These are phyloP conservation scores for Lichtheimia ramosa DNA, from an alignment of 371 early-diverging fungal species.

Conservation along the genomic window DNA sequence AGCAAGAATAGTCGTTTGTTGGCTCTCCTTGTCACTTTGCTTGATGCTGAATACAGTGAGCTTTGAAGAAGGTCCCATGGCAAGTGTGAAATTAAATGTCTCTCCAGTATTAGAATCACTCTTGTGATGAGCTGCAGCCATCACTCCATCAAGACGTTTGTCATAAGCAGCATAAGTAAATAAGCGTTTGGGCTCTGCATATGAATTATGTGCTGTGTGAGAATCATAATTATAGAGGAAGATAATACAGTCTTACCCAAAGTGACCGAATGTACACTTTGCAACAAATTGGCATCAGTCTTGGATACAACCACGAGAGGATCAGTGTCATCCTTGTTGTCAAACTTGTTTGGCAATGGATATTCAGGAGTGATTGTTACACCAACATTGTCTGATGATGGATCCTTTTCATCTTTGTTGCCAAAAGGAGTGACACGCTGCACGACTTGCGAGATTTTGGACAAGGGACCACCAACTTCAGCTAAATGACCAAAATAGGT, in stretches of 20 bases:
- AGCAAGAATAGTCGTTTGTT: slow-evolving; percentile 15
- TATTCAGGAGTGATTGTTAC: slow-evolving; percentile 60
- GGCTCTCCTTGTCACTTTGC: too few relatives aligned
- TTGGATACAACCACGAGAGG: slow-evolving; percentile 43
- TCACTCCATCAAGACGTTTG: slow-evolving; percentile 34
- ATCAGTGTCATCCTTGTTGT: neutral
- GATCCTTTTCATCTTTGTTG: neutral
- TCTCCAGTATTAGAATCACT: slow-evolving; percentile 52
- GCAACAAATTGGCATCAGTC: slow-evolving; percentile 59
- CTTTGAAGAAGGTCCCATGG: neutral
- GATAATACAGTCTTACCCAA: slow-evolving; percentile 33
- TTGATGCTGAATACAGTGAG: slow-evolving; percentile 10
- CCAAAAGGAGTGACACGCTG: slow-evolving; percentile 1
- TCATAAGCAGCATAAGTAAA: slow-evolving; percentile 52
- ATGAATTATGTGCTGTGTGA: neutral
- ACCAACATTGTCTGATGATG: slow-evolving; percentile 28
- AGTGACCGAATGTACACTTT: slow-evolving; percentile 62
- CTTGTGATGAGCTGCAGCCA: slow-evolving; percentile 60
- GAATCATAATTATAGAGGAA: neutral
- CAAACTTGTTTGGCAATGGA: slow-evolving; percentile 25
- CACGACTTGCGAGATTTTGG: neutral
- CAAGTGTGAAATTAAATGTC: slow-evolving; percentile 39
- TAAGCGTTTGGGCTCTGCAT: slow-evolving; percentile 46
- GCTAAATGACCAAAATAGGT: slow-evolving; percentile 25
- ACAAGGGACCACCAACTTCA: neutral